phyloP scores from a whole-genome alignment of 805 yeast genomes.

The Kluyveromyces wickerhamii region DNA sequence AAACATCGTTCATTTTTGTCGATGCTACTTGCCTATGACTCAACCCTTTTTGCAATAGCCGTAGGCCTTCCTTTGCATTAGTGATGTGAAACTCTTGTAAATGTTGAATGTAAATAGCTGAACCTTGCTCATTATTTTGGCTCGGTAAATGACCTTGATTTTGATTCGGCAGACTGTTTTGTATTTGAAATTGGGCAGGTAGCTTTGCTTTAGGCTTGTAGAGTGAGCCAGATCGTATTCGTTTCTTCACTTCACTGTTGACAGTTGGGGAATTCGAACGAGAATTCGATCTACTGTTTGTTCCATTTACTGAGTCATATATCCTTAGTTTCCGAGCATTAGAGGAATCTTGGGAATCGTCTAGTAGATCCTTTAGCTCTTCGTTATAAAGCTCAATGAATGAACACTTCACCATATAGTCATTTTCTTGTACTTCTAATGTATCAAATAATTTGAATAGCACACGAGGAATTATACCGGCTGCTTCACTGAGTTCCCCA shows the following conservation, averaged over 20 bases:
- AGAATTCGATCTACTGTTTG: slow-evolving; percentile 13
- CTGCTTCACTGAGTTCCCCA: slow-evolving; percentile 36
- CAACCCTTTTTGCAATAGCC: slow-evolving; percentile 48
- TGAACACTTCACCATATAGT: slow-evolving; percentile 64
- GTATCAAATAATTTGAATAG: slow-evolving; percentile 48
- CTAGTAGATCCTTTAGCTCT: slow-evolving; percentile 66
- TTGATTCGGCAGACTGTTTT: slow-evolving; percentile 13
- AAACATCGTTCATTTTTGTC: slow-evolving; percentile 64
- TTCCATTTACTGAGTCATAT: slow-evolving; percentile 34
- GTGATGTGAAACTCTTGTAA: slow-evolving; percentile 53
- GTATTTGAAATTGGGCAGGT: slow-evolving; percentile 9
- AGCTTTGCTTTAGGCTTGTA: slow-evolving; percentile 3
- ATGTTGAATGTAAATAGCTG: slow-evolving; percentile 50
- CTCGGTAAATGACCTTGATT: slow-evolving; percentile 5
- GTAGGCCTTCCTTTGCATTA: slow-evolving; percentile 49
- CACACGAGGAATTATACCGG: slow-evolving; percentile 62
- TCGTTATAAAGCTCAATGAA: slow-evolving; percentile 85
- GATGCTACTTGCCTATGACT: slow-evolving; percentile 57
- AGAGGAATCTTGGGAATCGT: slow-evolving; percentile 20
- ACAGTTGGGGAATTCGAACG: slow-evolving; percentile 21
- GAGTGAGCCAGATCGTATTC: slow-evolving; percentile 2
- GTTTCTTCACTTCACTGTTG: slow-evolving; percentile 2
- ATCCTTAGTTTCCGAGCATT: slow-evolving; percentile 45
- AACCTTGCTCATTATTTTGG: slow-evolving; percentile 13
- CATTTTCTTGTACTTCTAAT: slow-evolving; percentile 35